A percentile compares a stretch with the other conserved stretches of the same genome.
Evolutionary conservation across 2,329 filamentous ascomycete species (phyloP).

Genomic region (Curvularia eragrostidis): DNA sequence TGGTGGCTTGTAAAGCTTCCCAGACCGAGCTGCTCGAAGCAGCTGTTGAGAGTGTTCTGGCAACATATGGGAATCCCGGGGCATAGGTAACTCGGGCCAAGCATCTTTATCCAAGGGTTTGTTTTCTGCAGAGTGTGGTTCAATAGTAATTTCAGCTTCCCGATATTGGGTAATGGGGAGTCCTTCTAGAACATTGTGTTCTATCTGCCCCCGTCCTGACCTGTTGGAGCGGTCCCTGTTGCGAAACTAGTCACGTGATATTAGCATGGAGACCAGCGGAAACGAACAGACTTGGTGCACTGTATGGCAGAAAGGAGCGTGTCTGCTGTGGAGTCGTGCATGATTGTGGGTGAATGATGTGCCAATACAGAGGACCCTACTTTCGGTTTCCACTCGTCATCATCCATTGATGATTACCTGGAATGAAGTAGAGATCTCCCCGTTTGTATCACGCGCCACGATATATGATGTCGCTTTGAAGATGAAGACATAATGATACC

Average conservation of each 20-base stretch:
- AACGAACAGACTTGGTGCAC: neutral
- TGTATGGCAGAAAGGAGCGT: neutral
- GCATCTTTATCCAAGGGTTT: constrained; percentile 66
- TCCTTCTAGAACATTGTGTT: constrained; percentile 73
- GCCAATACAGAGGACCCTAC: constrained; percentile 2
- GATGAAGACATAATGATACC: constrained; percentile 2
- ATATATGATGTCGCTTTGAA: neutral
- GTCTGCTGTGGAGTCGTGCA: neutral
- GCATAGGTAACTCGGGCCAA: constrained; percentile 87
- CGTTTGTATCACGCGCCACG: neutral
- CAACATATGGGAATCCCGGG: constrained; percentile 80
- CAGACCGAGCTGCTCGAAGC: constrained; percentile 79
- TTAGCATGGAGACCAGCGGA: constrained; percentile 23
- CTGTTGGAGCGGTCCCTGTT: constrained; percentile 65
- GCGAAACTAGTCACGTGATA: constrained; percentile 56
- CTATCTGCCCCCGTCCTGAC: constrained; percentile 63
- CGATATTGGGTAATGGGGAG: constrained; percentile 92
- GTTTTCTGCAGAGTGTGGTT: constrained; percentile 70
- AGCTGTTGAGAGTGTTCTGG: constrained; percentile 82
- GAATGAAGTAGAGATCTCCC: neutral
- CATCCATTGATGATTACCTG: neutral
- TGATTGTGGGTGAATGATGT: neutral
- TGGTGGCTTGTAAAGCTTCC: constrained; percentile 75
- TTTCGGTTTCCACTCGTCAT: neutral
- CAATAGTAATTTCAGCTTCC: constrained; percentile 69